Conservation (phyloP, 1,284 basidiomycete species). For the Earliella scabrosa region DNA sequence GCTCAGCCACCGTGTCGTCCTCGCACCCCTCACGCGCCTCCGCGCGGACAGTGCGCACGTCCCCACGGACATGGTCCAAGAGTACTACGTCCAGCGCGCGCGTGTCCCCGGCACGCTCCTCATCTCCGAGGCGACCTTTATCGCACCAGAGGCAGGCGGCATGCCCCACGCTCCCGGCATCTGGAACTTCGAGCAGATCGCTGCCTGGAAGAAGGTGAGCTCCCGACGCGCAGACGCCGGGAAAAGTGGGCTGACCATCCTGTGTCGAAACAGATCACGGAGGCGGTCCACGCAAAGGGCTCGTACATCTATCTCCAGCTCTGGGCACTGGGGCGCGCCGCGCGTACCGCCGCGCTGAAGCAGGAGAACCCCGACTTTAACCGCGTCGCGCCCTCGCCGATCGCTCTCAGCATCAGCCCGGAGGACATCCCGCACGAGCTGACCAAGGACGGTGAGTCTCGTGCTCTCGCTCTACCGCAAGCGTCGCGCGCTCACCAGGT, state of each 20-base stretch:
- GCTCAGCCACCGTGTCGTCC: slow-evolving; percentile 49
- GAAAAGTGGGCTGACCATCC: too few relatives aligned
- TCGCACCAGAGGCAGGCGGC: slow-evolving; percentile 44
- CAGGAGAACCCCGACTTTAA: slow-evolving; percentile 17
- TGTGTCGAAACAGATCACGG: slow-evolving; percentile 35
- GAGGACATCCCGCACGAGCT: slow-evolving; percentile 37
- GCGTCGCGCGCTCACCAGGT: too few relatives aligned
- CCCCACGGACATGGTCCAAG: slow-evolving; percentile 35
- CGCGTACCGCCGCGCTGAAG: slow-evolving; percentile 35
- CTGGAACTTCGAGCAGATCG: slow-evolving; percentile 48
- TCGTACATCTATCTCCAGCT: slow-evolving; percentile 52
- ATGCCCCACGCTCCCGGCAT: slow-evolving; percentile 45
- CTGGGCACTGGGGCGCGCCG: slow-evolving; percentile 50
- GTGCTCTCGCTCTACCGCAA: too few relatives aligned
- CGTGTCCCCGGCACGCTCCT: slow-evolving; percentile 48
- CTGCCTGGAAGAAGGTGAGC: slow-evolving; percentile 49
- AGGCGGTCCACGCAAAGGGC: slow-evolving; percentile 36
- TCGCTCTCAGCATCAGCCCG: slow-evolving; percentile 44
- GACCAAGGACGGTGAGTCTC: slow-evolving; percentile 36
- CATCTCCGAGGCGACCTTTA: slow-evolving; percentile 52
- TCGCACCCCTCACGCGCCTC: slow-evolving; percentile 51
- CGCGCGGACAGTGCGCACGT: slow-evolving; percentile 37
- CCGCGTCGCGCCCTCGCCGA: slow-evolving; percentile 44
- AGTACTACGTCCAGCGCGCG: slow-evolving; percentile 54
- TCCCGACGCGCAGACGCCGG: background rate